A percentile compares a stretch with the other conserved stretches of the same genome.
Evolutionary conservation across 345 rosid species (phyloP).

Genomic region (Gossypium australe): DNA sequence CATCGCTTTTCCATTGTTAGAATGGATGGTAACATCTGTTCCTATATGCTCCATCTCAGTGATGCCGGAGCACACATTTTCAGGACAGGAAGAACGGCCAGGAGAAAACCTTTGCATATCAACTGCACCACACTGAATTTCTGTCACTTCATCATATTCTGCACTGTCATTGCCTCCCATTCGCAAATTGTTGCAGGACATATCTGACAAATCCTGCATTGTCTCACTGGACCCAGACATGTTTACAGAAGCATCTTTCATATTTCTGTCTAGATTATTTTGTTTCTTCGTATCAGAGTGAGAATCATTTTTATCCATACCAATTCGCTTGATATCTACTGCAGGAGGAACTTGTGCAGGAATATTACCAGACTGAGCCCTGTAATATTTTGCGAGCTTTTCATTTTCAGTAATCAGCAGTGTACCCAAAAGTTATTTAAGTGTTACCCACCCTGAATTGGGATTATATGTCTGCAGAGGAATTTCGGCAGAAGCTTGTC

Average conservation of each 20-base stretch:
- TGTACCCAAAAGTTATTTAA: background rate
- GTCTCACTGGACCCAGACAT: constrained; percentile 27
- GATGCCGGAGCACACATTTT: constrained; percentile 6
- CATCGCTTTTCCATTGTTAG: constrained; percentile 13
- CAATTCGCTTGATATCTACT: constrained; percentile 23
- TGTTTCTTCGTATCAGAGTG: constrained; percentile 15
- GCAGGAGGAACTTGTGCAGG: constrained; percentile 31
- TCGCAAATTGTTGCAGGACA: constrained; percentile 11
- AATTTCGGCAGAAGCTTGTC: constrained; percentile 73
- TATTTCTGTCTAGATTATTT: constrained; percentile 12
- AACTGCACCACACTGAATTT: constrained; percentile 15
- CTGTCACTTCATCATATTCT: constrained; percentile 13
- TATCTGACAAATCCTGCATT: constrained; percentile 18
- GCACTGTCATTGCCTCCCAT: constrained; percentile 11
- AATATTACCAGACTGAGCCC: constrained; percentile 33
- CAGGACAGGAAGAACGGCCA: constrained; percentile 5
- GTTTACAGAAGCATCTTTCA: constrained; percentile 14
- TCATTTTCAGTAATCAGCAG: constrained; percentile 15
- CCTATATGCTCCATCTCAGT: constrained; percentile 10
- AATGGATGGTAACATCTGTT: constrained; percentile 6
- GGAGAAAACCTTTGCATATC: constrained; percentile 15
- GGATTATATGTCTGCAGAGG: constrained; percentile 29
- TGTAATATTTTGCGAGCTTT: constrained; percentile 23
- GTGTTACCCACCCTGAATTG: constrained; percentile 33
- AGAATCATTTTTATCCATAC: constrained; percentile 13